Conservation (phyloP, 208 protist genomes). For the Trypanosoma melophagium region DNA sequence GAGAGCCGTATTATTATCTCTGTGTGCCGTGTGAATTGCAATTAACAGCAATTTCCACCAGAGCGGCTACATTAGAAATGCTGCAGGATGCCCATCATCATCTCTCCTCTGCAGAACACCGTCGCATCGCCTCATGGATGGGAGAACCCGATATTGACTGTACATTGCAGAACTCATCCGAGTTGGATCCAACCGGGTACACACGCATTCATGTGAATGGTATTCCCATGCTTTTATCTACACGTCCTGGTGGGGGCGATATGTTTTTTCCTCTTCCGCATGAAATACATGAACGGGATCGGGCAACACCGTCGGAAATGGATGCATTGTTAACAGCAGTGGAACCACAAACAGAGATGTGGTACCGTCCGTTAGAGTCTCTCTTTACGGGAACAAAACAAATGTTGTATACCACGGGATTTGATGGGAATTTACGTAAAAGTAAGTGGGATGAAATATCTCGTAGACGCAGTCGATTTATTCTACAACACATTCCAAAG, state of each 20-base stretch:
- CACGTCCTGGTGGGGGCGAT: constrained; percentile 73
- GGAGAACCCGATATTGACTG: constrained; percentile 67
- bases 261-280: constrained; percentile 86
- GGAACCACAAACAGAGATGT: constrained; percentile 11
- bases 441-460: not conserved
- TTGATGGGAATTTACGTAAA: not conserved
- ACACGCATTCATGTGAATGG: constrained; percentile 80
- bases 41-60: constrained; percentile 43
- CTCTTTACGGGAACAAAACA: constrained; percentile 23
- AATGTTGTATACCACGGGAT: constrained; percentile 9
- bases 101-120: constrained; percentile 74
- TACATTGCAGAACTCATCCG: constrained; percentile 45
- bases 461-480: not conserved
- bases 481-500: constrained; percentile 24
- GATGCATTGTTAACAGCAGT: constrained; percentile 7
- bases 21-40: constrained; percentile 81
- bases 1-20: constrained; percentile 80
- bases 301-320: not conserved
- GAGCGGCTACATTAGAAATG: constrained; percentile 45
- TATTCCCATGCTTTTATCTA: constrained; percentile 65
- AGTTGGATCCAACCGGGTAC: constrained; percentile 43
- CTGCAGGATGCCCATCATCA: constrained; percentile 87
- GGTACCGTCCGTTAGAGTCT: constrained; percentile 25
- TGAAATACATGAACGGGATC: constrained; percentile 40
- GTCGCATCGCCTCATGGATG: constrained; percentile 69